Base-by-base conservation (phyloP, 495 filamentous ascomycete genomes). In the Penicillium parvum region DNA sequence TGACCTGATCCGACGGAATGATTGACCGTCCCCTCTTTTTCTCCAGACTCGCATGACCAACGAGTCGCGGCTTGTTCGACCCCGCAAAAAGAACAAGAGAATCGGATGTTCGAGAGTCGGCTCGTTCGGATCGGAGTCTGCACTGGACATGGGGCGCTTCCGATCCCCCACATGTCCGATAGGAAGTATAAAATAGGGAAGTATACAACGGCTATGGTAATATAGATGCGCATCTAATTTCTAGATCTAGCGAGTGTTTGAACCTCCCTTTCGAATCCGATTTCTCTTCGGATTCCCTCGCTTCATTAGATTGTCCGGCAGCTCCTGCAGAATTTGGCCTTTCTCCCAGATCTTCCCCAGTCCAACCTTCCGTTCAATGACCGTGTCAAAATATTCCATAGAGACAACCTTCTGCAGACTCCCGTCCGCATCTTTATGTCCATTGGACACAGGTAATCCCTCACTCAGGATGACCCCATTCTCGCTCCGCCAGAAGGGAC, bases 401-500 rank as follows among this genome's bases (percentile, higher is more conserved):
- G 71, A 58, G 0, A 74, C 64, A 7, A 70, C 35, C 47, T 63
- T 65, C 19, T 46, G 32, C 14, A 34, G 29, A 18, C 57, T 47
- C 17, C 40, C 55, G 23, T 49, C 34, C 3, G 30, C 32, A 30
- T 46, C 52, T 3, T 39, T 42, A 14, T 28, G 4, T 11, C 20
- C 45, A 10, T 55, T 45, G 9, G 49, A 16, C 15, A 50, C 28
- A 7, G 49, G 39, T n/a, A 72, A 39, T 3, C 70, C 74, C 46
- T 76, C 74, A 25, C 69, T 75, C 5, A 78, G 58, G 36, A 78
- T 66, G 2, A 91, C 92, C 2, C 81, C 88, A 62, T 98, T 98
- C 40, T 86, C 86, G 63, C 85, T 90, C 43, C 78, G 61, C 83
- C 86, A 96, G 75, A 92, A 96, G 57, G 92, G 68, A 43, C 79